phyloP scores from a whole-genome alignment of 176 grass and related monocot species.

The Oryza meridionalis region DNA sequence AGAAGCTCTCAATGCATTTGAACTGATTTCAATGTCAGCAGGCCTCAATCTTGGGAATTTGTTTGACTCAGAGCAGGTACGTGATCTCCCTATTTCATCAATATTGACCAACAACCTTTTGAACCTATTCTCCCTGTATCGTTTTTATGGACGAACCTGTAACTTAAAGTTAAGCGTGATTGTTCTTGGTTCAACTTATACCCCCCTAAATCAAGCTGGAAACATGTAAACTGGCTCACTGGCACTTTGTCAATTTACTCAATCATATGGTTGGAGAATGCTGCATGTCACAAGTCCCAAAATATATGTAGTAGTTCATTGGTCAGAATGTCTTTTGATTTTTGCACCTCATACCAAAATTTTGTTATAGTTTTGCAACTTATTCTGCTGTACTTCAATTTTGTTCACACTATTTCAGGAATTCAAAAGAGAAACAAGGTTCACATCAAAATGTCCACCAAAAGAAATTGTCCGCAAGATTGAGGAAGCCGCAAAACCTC shows the following conservation, averaged over 20 bases:
- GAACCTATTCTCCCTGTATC: neutral
- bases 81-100: slow-evolving; percentile 2
- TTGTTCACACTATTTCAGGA: slow-evolving; percentile 48
- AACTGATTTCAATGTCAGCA: slow-evolving; percentile 89
- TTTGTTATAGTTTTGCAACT: slow-evolving; percentile 6
- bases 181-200: neutral
- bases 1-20: slow-evolving; percentile 88
- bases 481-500: slow-evolving; percentile 98
- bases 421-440: slow-evolving; percentile 93
- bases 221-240: neutral
- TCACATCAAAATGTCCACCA: slow-evolving; percentile 85
- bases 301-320: neutral
- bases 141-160: neutral
- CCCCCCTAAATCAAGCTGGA: neutral
- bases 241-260: neutral
- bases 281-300: neutral
- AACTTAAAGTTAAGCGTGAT: neutral
- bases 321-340: neutral
- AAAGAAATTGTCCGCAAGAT: slow-evolving; percentile 96
- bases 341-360: neutral
- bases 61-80: slow-evolving; percentile 83
- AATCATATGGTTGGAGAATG: neutral
- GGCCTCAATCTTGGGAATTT: slow-evolving; percentile 95
- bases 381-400: neutral
- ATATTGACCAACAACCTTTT: neutral